phyloP scores from a whole-genome alignment of 1,139 yeast species.

The Candida buenavistaensis region DNA sequence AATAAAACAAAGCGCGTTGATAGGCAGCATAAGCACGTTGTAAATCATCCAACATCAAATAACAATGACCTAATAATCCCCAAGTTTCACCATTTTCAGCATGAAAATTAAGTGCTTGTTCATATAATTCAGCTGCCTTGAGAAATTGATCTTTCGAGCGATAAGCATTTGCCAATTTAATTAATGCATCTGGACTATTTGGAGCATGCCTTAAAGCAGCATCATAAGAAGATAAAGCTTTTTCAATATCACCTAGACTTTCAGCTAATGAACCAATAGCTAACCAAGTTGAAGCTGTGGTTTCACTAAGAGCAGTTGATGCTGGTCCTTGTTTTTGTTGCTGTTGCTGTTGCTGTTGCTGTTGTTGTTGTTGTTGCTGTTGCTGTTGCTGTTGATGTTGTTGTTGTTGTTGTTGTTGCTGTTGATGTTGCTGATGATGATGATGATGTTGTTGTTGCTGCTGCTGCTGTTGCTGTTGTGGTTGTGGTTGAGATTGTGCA shows the following conservation, averaged over 20 bases:
- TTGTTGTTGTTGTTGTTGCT: too few relatives aligned
- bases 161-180: slow-evolving; percentile 84
- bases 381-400: slow-evolving; percentile 12
- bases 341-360: slow-evolving; percentile 10
- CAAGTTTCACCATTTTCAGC: slow-evolving; percentile 95
- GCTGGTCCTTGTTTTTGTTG: slow-evolving; percentile 9
- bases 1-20: slow-evolving; percentile 89
- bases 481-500: slow-evolving; percentile 10
- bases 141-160: slow-evolving; percentile 87
- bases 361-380: slow-evolving; percentile 11
- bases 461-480: slow-evolving; percentile 9
- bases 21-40: slow-evolving; percentile 95
- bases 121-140: slow-evolving; percentile 91
- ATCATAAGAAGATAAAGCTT: slow-evolving; percentile 87
- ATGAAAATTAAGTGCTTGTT: slow-evolving; percentile 76
- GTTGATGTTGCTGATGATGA: too few relatives aligned
- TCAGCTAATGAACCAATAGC: slow-evolving; percentile 92
- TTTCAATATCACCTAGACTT: slow-evolving; percentile 81
- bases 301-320: slow-evolving; percentile 43
- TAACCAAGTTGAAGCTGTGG: slow-evolving; percentile 90
- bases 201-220: slow-evolving; percentile 88
- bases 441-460: slow-evolving; percentile 13
- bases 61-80: slow-evolving; percentile 97
- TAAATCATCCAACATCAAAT: slow-evolving; percentile 91
- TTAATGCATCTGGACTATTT: slow-evolving; percentile 79